Percentiles rank a stretch among this genome's conserved stretches.
These are phyloP conservation scores for Schwanniomyces pseudopolymorphus DNA, from an alignment of 805 yeast genomes.

Conservation along the genomic window DNA sequence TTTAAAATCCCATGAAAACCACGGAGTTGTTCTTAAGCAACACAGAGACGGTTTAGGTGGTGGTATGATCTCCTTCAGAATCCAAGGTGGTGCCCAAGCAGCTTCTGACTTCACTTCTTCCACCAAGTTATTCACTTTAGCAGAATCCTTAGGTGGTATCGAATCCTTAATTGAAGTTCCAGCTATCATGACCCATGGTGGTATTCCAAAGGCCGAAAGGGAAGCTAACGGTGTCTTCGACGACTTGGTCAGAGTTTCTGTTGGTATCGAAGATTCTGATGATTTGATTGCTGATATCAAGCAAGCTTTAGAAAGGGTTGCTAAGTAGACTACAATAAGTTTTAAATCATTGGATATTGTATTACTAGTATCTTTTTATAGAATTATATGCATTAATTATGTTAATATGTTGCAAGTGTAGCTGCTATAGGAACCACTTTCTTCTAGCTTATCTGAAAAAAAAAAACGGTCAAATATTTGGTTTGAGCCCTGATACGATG, in stretches of 20 bases:
- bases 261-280: conserved; percentile 82
- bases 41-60: conserved; percentile 87
- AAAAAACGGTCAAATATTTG: neutral
- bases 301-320: conserved; percentile 55
- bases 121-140: conserved; percentile 77
- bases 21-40: conserved; percentile 65
- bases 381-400: neutral
- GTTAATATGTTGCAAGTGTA: neutral
- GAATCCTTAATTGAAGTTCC: conserved; percentile 87
- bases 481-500: neutral
- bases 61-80: conserved; percentile 87
- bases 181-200: conserved; percentile 90
- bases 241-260: conserved; percentile 77
- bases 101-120: conserved; percentile 72
- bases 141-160: conserved; percentile 89
- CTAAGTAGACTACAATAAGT: conserved; percentile 1
- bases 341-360: neutral
- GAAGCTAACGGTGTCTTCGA: conserved; percentile 80
- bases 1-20: conserved; percentile 60
- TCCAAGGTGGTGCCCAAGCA: conserved; percentile 76
- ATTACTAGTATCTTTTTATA: neutral
- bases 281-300: conserved; percentile 72
- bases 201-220: conserved; percentile 76
- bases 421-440: too few relatives aligned
- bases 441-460: neutral